A percentile compares a stretch with the other conserved stretches of the same genome.
Conservation (phyloP, 192 early-diverging fungal genomes). For the Obelidium mucronatum region DNA sequence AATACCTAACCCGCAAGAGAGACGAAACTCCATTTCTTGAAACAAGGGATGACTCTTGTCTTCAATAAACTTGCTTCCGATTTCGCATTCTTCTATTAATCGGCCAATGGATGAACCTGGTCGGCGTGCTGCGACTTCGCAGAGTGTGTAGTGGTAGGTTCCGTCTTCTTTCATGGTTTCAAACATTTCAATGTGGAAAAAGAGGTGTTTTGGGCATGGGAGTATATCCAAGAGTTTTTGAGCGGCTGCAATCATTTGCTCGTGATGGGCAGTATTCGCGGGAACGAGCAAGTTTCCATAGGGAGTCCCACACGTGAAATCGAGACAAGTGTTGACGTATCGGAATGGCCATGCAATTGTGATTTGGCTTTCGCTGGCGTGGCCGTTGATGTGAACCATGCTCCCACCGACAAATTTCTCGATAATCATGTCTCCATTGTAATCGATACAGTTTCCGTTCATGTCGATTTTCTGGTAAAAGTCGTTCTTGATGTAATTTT, state of each 20-base stretch:
- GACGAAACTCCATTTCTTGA: conserved; percentile 50
- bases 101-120: conserved; percentile 48
- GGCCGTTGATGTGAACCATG: conserved; percentile 59
- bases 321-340: conserved; percentile 52
- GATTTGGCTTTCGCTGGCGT: conserved; percentile 39
- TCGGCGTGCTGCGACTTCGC: conserved; percentile 55
- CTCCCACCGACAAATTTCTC: conserved; percentile 42
- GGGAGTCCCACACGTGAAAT: conserved; percentile 48
- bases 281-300: conserved; percentile 59
- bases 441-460: conserved; percentile 36
- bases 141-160: conserved; percentile 36
- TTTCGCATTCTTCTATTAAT: conserved; percentile 45
- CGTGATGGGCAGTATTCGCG: conserved; percentile 21
- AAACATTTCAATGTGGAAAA: conserved; percentile 59
- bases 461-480: conserved; percentile 43
- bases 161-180: conserved; percentile 11
- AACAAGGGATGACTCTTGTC: conserved; percentile 20
- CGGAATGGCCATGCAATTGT: conserved; percentile 50
- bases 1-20: conserved; percentile 25
- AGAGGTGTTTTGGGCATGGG: conserved; percentile 36
- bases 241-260: conserved; percentile 32
- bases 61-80: neutral
- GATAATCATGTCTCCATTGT: conserved; percentile 47
- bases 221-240: conserved; percentile 36
- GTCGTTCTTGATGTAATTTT: conserved; percentile 36